Conservation (phyloP, 768 basidiomycete genomes). For the Calocybe indica region DNA sequence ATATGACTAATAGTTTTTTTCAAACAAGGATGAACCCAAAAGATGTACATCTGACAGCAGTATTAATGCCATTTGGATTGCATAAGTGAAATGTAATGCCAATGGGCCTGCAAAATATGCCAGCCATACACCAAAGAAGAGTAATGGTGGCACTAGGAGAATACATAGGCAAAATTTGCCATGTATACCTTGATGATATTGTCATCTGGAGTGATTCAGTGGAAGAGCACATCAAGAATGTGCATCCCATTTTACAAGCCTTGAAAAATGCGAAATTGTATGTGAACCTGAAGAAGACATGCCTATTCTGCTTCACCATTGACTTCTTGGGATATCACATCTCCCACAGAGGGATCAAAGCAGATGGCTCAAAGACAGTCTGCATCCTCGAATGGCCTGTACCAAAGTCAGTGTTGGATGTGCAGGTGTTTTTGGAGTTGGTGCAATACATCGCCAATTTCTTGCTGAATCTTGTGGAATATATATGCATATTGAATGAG, state of each 20-base stretch:
- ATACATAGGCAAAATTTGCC: conserved; percentile 21
- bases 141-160: conserved; percentile 18
- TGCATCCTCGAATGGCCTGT: conserved; percentile 18
- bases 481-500: not conserved
- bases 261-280: conserved; percentile 7
- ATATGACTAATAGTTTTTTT: conserved; percentile 34
- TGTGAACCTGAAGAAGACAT: conserved; percentile 14
- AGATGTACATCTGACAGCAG: conserved; percentile 22
- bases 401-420: conserved; percentile 10
- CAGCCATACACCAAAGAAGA: too few species aligned
- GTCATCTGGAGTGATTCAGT: conserved; percentile 32
- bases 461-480: conserved; percentile 14
- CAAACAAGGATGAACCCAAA: conserved; percentile 24
- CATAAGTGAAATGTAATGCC: conserved; percentile 25
- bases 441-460: conserved; percentile 16
- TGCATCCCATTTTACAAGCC: conserved; percentile 18
- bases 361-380: conserved; percentile 14
- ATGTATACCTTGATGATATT: conserved; percentile 39
- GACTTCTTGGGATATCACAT: conserved; percentile 23
- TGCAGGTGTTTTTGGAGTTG: conserved; percentile 15
- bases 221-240: conserved; percentile 23
- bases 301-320: conserved; percentile 10
- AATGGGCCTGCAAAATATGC: too few species aligned
- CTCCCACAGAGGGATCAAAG: conserved; percentile 17
- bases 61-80: conserved; percentile 27